Percentiles rank a stretch among this genome's conserved stretches.
These are phyloP conservation scores for Rhexocercosporidium sp. DNA, from an alignment of 2,329 filamentous ascomycete genomes.

Conservation along the genomic window DNA sequence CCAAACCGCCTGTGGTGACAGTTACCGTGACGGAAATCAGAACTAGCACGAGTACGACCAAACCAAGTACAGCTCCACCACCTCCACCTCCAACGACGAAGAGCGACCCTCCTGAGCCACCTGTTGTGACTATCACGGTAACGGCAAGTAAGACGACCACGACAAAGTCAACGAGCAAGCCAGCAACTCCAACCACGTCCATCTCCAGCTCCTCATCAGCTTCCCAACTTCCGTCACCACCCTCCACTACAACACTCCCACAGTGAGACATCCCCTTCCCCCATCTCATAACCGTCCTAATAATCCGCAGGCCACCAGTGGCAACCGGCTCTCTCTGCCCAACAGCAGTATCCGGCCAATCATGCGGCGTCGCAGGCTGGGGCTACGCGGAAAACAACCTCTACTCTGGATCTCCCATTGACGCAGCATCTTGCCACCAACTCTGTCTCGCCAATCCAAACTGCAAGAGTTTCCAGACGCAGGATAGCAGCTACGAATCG, in stretches of 20 bases:
- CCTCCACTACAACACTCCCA: neutral
- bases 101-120: neutral
- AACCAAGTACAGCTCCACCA: too few relatives aligned
- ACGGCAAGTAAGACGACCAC: neutral
- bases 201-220: neutral
- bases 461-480: slow-evolving; percentile 27
- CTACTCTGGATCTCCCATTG: slow-evolving; percentile 18
- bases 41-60: neutral
- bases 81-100: neutral
- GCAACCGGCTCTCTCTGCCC: slow-evolving; percentile 22
- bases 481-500: slow-evolving; percentile 13
- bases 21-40: too few relatives aligned
- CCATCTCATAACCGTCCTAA: neutral
- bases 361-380: slow-evolving; percentile 27
- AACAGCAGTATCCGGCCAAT: slow-evolving; percentile 13
- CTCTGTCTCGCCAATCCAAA: slow-evolving; percentile 24
- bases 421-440: slow-evolving; percentile 25
- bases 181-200: neutral
- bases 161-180: neutral
- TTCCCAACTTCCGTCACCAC: neutral
- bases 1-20: neutral
- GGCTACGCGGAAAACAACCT: slow-evolving; percentile 30
- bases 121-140: neutral
- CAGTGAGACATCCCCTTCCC: neutral
- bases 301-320: neutral